These are phyloP conservation scores for Podospora appendiculata DNA, from an alignment of 495 filamentous ascomycete species.

Conservation along the genomic window DNA sequence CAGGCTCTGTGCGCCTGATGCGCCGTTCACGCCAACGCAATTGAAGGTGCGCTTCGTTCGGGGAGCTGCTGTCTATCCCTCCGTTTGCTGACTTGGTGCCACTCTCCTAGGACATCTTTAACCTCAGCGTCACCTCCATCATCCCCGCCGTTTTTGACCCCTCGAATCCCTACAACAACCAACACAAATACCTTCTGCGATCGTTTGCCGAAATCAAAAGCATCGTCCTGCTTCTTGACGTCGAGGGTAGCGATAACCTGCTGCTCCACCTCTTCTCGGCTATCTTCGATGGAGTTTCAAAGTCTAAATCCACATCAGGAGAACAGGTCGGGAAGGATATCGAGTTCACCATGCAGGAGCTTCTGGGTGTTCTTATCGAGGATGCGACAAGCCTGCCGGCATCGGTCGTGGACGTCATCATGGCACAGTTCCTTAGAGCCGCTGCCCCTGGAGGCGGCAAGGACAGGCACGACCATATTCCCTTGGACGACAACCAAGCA, in stretches of 20 bases:
- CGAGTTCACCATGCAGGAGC: conserved; percentile 80
- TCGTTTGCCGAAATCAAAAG: conserved; percentile 91
- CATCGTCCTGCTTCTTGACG: conserved; percentile 86
- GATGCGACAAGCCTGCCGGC: conserved; percentile 73
- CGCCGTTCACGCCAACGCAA: conserved; percentile 83
- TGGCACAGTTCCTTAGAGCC: conserved; percentile 89
- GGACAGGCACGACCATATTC: conserved; percentile 42
- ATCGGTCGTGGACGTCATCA: conserved; percentile 84
- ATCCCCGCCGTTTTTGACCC: conserved; percentile 83
- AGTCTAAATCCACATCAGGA: conserved; percentile 61
- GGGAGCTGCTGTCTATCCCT: background rate
- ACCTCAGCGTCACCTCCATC: conserved; percentile 72
- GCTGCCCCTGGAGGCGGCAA: conserved; percentile 53
- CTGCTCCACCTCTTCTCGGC: conserved; percentile 71
- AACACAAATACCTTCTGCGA: conserved; percentile 82
- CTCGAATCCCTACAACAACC: conserved; percentile 81
- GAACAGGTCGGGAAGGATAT: conserved; percentile 84
- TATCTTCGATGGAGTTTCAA: conserved; percentile 90
- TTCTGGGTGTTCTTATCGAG: conserved; percentile 79
- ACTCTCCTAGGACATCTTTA: conserved; percentile 74
- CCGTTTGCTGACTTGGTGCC: conserved; percentile 5
- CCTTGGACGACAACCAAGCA: conserved; percentile 49
- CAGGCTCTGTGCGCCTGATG: conserved; percentile 88
- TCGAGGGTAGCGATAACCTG: conserved; percentile 68
- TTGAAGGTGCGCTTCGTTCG: conserved; percentile 58